Evolutionary conservation across 805 yeast genomes (phyloP).

Genomic region (Cyberlindnera lachancei): DNA sequence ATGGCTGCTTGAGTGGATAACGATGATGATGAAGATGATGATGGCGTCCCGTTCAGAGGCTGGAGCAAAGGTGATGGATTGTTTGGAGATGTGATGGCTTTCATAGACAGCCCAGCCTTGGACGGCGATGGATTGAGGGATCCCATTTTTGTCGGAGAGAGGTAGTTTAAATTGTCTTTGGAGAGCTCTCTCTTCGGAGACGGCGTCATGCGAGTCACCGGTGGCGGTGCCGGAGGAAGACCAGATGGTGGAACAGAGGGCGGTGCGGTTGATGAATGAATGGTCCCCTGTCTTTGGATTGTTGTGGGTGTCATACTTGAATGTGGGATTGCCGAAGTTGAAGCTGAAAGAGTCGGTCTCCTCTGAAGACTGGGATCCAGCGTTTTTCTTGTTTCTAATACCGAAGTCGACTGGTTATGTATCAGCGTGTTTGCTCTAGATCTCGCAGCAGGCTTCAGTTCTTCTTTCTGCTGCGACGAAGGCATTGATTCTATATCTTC

Average conservation of each 20-base stretch:
- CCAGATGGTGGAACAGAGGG: constrained; percentile 10
- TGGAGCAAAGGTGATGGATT: constrained; percentile 24
- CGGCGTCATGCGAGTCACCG: constrained; percentile 30
- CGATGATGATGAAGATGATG: not conserved
- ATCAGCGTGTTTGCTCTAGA: constrained; percentile 25
- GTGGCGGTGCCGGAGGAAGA: constrained; percentile 14
- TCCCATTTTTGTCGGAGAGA: constrained; percentile 25
- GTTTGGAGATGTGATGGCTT: constrained; percentile 22
- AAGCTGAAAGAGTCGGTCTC: constrained; percentile 19
- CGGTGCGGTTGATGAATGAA: constrained; percentile 7
- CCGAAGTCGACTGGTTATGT: constrained; percentile 17
- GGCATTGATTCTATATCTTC: constrained; percentile 30
- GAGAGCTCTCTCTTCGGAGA: constrained; percentile 36
- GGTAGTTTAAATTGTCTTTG: constrained; percentile 1
- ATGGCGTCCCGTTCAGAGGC: constrained; percentile 21
- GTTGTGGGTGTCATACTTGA: not conserved
- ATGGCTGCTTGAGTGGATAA: constrained; percentile 1
- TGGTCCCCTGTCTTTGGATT: constrained; percentile 1
- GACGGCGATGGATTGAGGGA: constrained; percentile 25
- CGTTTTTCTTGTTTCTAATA: constrained; percentile 15
- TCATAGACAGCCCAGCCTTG: constrained; percentile 34
- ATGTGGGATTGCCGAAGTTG: not conserved
- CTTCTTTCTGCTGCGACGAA: constrained; percentile 14
- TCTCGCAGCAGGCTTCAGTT: constrained; percentile 13
- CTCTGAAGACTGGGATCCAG: constrained; percentile 15